Base-by-base conservation (phyloP, 78 protist genomes). In the Capsaspora owczarzaki region DNA sequence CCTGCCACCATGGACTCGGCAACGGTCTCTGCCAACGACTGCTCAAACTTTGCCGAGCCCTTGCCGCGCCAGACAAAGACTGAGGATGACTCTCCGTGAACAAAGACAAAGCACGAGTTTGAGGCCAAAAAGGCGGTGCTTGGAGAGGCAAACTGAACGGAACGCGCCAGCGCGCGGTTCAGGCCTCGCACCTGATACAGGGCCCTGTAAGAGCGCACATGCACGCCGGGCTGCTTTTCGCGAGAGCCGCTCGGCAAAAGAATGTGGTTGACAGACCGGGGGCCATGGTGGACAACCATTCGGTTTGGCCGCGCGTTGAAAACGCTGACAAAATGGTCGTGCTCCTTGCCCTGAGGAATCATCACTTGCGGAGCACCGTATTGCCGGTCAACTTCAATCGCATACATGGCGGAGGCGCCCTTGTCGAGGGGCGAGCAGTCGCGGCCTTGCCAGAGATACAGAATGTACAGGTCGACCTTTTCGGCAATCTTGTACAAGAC, bases 151-250 rank as follows among this genome's bases (percentile, higher is more conserved):
- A 35, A 63, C 72, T 63, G 43, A 35, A 63, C 23, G 20, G 72
- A 3, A 25, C 41, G 72, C 41, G 41, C 25, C 72, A 25, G 10
- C 43, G 35, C 12, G 42, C 2, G 38, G 22, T 35, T n/a, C 72
- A 63, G 66, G 4, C 72, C 72, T 2, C 72, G 72, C 72, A 63
- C 72, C 33, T 63, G 72, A 35, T 63, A 63, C 43, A 63, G 14
- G 43, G 72, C 72, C 35, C 33, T 25, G 38, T 20, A 3, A 2
- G 72, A 25, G 41, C 41, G 43, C 43, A 35, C 33, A 2, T 20
- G 23, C 43, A 6, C 72, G 16, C 56, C 56, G n/a, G n/a, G 56
- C 56, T 10, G 16, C 56, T n/a, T n/a, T n/a, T n/a, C n/a, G n/a
- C n/a, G n/a, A n/a, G n/a, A n/a, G n/a, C n/a, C n/a, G n/a, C n/a